Evolutionary conservation across 257 asterid species (phyloP).

Genomic region (Primulina huaijiensis): DNA sequence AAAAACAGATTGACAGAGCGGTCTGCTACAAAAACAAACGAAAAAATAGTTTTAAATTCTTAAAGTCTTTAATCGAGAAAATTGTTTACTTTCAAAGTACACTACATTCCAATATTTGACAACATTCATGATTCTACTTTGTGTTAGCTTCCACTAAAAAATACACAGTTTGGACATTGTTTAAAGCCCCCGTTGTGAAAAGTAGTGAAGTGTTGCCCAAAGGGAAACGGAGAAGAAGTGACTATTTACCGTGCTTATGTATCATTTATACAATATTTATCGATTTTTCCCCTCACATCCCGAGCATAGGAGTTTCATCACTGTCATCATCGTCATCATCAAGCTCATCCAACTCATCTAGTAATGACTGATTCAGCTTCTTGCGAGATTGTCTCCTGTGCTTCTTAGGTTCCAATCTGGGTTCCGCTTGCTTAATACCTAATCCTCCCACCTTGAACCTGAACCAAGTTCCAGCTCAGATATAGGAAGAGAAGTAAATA

Average conservation of each 20-base stretch:
- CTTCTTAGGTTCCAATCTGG: conserved; percentile 78
- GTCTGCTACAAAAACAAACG: no score
- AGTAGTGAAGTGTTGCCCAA: not conserved
- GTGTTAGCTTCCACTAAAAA: no score
- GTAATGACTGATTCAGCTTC: conserved; percentile 71
- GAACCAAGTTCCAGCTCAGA: conserved; percentile 14
- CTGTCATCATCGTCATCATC: conserved; percentile 59
- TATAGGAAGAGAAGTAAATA: not conserved
- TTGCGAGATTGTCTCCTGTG: conserved; percentile 93
- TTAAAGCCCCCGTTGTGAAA: not conserved
- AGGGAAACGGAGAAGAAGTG: not conserved
- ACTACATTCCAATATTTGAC: no score
- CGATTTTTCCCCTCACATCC: conserved; percentile 41
- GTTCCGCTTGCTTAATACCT: conserved; percentile 88
- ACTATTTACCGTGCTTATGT: not conserved
- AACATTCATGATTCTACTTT: no score
- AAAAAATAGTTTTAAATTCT: no score
- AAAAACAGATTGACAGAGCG: no score
- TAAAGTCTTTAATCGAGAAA: no score
- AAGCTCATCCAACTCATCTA: conserved; percentile 65
- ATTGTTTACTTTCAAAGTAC: no score
- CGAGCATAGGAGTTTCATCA: conserved; percentile 43
- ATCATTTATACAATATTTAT: not conserved
- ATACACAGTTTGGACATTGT: not conserved
- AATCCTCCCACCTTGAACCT: conserved; percentile 76